Conservation (phyloP, 768 basidiomycete genomes). For the Collybia sp. region DNA sequence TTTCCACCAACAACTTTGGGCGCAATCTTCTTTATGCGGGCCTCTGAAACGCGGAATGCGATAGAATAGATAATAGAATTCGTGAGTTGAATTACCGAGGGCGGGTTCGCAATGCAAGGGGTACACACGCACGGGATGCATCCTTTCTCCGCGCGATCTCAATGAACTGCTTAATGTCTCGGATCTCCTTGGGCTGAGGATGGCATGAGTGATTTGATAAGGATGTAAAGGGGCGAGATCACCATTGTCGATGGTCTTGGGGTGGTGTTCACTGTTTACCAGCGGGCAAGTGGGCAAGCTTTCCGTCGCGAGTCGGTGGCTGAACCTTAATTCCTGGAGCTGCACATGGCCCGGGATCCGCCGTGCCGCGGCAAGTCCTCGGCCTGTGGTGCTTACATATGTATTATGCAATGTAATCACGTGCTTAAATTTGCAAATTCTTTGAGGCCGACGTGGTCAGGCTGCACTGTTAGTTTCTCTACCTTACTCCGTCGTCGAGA, state of each 20-base stretch:
- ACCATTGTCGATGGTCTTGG: conserved; percentile 38
- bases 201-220: conserved; percentile 4
- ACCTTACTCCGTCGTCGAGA: too few relatives aligned
- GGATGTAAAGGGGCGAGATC: conserved; percentile 16
- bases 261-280: conserved; percentile 18
- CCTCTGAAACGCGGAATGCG: conserved; percentile 49
- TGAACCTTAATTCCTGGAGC: conserved; percentile 26
- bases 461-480: too few relatives aligned
- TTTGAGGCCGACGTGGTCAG: background rate
- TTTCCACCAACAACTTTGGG: conserved; percentile 65
- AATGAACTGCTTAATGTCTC: conserved; percentile 98
- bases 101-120: background rate
- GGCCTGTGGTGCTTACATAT: background rate
- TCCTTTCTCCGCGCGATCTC: conserved; percentile 96
- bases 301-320: conserved; percentile 18
- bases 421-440: background rate
- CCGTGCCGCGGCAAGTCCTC: conserved; percentile 9
- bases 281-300: background rate
- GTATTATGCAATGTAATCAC: background rate
- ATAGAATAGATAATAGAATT: background rate
- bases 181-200: conserved; percentile 90
- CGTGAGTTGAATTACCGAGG: conserved; percentile 1
- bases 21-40: conserved; percentile 94
- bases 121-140: conserved; percentile 74
- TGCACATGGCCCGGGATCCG: conserved; percentile 21